These are phyloP conservation scores for Sugiyamaella paludigena DNA, from an alignment of 1,139 yeast genomes.

Conservation along the genomic window DNA sequence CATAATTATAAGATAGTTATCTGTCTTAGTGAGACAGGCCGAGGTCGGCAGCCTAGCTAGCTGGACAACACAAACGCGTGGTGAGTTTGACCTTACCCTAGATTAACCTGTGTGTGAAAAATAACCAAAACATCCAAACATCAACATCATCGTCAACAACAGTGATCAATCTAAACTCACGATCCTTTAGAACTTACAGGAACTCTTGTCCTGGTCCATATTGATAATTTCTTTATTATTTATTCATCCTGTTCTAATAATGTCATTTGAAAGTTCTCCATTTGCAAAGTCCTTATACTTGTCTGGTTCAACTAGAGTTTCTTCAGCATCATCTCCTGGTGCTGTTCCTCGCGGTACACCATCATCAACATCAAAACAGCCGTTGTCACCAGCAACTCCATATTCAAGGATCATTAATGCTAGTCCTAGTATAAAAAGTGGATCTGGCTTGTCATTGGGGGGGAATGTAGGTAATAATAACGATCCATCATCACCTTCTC, in stretches of 20 bases:
- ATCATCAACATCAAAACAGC: not conserved
- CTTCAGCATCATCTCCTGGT: conserved; percentile 4
- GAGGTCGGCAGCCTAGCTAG: too few species aligned
- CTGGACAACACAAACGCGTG: too few species aligned
- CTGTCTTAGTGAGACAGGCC: too few species aligned
- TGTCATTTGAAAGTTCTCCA: conserved; percentile 33
- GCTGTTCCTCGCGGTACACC: conserved; percentile 4
- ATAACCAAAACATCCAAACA: too few species aligned
- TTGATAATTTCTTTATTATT: not conserved
- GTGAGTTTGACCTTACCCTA: too few species aligned
- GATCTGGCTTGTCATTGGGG: too few species aligned
- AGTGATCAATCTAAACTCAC: too few species aligned
- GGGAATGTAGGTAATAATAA: not conserved
- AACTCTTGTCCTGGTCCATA: not conserved
- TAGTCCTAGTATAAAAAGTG: not conserved
- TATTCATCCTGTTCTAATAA: conserved; percentile 8
- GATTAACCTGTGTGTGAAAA: too few species aligned
- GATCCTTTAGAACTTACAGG: not conserved
- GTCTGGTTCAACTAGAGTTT: conserved; percentile 25
- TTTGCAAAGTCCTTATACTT: conserved; percentile 30
- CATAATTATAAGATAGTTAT: too few species aligned
- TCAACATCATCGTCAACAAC: too few species aligned
- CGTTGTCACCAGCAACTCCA: conserved; percentile 6
- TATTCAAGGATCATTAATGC: conserved; percentile 8
- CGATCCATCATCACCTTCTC: not conserved